Conservation (phyloP, 495 filamentous ascomycete species). For the Lasiosphaeris hirsuta region DNA sequence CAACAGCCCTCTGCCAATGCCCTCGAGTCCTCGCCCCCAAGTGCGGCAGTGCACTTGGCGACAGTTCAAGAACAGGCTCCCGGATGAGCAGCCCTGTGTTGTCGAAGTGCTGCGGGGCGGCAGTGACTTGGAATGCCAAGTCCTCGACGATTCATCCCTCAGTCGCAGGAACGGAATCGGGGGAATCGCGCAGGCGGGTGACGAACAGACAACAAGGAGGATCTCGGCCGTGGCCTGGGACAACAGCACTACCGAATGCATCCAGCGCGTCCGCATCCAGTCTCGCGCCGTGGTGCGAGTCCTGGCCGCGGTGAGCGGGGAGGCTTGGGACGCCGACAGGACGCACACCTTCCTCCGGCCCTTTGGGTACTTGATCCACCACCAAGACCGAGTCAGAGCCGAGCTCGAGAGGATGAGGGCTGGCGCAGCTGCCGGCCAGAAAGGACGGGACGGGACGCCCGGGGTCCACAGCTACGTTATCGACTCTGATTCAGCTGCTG, state of each 20-base stretch:
- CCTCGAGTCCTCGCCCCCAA: background rate
- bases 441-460: too few relatives aligned
- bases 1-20: background rate
- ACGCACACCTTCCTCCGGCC: conserved; percentile 6
- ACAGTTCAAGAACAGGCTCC: background rate
- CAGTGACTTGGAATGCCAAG: background rate
- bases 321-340: background rate
- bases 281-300: background rate
- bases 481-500: too few relatives aligned
- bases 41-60: conserved; percentile 2
- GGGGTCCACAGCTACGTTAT: too few relatives aligned
- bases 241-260: background rate
- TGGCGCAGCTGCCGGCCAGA: too few relatives aligned
- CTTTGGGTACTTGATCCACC: conserved; percentile 1
- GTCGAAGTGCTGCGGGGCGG: background rate
- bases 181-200: background rate
- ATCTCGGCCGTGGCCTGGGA: background rate
- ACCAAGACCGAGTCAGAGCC: background rate
- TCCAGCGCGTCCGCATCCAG: conserved; percentile 6
- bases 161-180: too few relatives aligned
- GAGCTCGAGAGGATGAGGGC: background rate
- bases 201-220: background rate
- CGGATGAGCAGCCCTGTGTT: background rate
- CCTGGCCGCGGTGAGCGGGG: background rate
- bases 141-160: too few relatives aligned